Conservation (phyloP, 2,329 filamentous ascomycete species). For the Talaromyces sp. region DNA sequence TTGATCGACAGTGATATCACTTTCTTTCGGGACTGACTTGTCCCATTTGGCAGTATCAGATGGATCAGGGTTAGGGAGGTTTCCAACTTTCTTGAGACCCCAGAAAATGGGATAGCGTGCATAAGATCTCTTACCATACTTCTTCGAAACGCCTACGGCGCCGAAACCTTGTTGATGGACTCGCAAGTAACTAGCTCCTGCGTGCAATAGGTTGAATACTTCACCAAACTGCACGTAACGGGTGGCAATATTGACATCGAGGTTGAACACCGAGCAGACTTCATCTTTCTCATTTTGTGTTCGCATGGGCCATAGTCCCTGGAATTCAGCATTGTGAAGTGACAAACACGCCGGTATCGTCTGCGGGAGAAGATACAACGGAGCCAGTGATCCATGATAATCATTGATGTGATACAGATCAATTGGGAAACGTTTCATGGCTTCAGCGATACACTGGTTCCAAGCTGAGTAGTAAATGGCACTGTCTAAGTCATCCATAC, state of each 20-base stretch:
- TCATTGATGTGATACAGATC: constrained; percentile 65
- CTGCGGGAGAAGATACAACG: constrained; percentile 59
- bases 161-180: constrained; percentile 64
- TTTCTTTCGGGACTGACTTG: constrained; percentile 47
- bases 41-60: constrained; percentile 60
- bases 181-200: constrained; percentile 61
- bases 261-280: constrained; percentile 61
- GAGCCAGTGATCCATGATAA: constrained; percentile 59
- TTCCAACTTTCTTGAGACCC: constrained; percentile 58
- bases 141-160: constrained; percentile 62
- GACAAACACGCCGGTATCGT: constrained; percentile 60
- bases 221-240: constrained; percentile 64
- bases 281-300: constrained; percentile 57
- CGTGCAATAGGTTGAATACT: constrained; percentile 64
- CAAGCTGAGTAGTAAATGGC: constrained; percentile 66
- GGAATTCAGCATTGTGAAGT: constrained; percentile 65
- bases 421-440: constrained; percentile 57
- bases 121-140: constrained; percentile 62
- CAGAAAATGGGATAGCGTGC: constrained; percentile 66
- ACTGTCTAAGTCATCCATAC: constrained; percentile 65
- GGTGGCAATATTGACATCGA: constrained; percentile 52
- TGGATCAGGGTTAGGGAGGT: constrained; percentile 61
- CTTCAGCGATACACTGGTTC: constrained; percentile 64
- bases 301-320: constrained; percentile 64
- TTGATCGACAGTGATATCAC: constrained; percentile 49